Base-by-base conservation (phyloP, 2,329 filamentous ascomycete species). In the Colletotrichum gigasporum region DNA sequence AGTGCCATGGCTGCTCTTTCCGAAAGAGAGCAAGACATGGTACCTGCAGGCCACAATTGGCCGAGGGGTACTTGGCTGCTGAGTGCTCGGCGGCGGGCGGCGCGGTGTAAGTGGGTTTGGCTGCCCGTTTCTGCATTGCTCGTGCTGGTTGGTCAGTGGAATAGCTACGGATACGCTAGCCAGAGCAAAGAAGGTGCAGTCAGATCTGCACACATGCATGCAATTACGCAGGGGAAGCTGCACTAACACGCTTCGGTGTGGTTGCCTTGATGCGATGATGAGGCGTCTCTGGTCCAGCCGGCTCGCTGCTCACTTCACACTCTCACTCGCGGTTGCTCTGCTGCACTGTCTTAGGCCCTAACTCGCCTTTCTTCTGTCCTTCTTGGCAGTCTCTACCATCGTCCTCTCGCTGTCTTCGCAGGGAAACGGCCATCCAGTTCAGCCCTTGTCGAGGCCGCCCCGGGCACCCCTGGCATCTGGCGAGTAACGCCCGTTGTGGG, bases 171-270 rank as follows among this genome's bases (percentile, higher is more conserved):
- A n/a, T n/a, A n/a, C n/a, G n/a, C n/a, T n/a, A n/a, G n/a, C n/a
- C n/a, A n/a, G n/a, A n/a, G n/a, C n/a, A n/a, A n/a, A n/a, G n/a
- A n/a, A 48, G 30, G 24, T 58, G 44, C 44, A 30, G 42, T 42
- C 34, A 47, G 55, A 64, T 64, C 61, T 64, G 48, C 61, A 35
- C 34, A 54, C 55, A 30, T 64, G 42, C 56, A 48, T 64, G 61
- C 61, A 53, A 53, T 53, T 28, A 41, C 41, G 58, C 47, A 39
- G 34, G 55, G 39, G 39, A 20, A 44, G 20, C 37, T 10, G 37
- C 16, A n/a, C 11, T 52, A 6, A 52, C 9, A 47, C 16, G 35
- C 14, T 5, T 8, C 35, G 9, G 16, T n/a, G 5, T 39, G 35
- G 14, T 16, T 16, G 16, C 10, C 35, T 39, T 39, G n/a, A n/a